A percentile compares a stretch with the other conserved stretches of the same genome.
Conservation (phyloP, 768 basidiomycete genomes). For the Mycena crocata region DNA sequence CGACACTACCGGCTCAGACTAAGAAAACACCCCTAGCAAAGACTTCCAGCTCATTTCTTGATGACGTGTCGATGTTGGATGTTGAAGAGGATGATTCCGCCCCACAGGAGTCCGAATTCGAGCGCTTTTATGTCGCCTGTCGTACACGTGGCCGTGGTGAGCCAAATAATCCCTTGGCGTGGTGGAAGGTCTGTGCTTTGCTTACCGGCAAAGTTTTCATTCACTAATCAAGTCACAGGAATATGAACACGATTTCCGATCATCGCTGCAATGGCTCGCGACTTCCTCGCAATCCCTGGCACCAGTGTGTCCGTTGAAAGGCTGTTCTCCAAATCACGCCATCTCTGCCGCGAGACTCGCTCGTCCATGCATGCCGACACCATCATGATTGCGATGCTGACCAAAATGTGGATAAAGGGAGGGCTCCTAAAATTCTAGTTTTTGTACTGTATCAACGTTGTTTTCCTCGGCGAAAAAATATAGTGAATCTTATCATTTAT, state of each 20-base stretch:
- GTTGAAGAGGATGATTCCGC: neutral
- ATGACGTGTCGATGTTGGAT: slow-evolving; percentile 2
- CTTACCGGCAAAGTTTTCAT: no score
- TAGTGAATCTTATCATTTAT: no score
- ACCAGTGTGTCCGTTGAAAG: slow-evolving; percentile 39
- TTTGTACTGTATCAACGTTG: no score
- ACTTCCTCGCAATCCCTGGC: slow-evolving; percentile 36
- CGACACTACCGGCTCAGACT: neutral
- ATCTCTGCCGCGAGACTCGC: slow-evolving; percentile 30
- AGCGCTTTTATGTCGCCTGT: slow-evolving; percentile 3
- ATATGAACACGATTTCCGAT: neutral
- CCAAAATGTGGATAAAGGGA: slow-evolving; percentile 36
- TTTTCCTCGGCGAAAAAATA: no score
- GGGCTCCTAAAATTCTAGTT: slow-evolving; percentile 11
- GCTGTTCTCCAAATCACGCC: slow-evolving; percentile 38
- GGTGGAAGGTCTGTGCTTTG: neutral
- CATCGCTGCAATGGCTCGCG: neutral
- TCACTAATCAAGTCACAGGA: no score
- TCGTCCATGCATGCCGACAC: slow-evolving; percentile 32
- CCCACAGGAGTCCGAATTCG: neutral
- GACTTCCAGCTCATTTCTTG: neutral
- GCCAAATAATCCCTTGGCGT: neutral
- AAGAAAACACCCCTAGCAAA: no score
- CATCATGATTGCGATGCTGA: slow-evolving; percentile 33
- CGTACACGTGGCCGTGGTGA: neutral